These are phyloP conservation scores for Magnolia officinalis DNA, from an alignment of 164 flowering plant genomes.

Conservation along the genomic window DNA sequence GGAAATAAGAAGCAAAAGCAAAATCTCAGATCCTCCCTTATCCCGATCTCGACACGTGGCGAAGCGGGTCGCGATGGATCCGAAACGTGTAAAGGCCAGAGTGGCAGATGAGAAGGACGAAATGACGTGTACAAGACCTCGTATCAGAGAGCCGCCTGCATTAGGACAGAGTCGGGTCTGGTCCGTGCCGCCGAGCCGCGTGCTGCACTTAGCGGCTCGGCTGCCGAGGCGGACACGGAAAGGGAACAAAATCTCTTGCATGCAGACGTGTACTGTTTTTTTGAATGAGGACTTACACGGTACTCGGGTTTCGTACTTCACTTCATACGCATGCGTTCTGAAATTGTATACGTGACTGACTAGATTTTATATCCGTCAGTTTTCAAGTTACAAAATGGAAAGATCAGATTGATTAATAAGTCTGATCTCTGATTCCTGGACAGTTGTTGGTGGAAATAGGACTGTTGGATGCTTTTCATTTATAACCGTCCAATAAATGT, in stretches of 20 bases:
- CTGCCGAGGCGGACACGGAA: neutral
- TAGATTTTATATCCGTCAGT: too few species aligned
- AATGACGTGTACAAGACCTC: neutral
- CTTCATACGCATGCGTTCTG: too few species aligned
- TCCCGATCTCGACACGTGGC: slow-evolving; percentile 1
- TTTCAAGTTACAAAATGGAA: too few species aligned
- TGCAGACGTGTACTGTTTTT: neutral
- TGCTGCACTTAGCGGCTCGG: neutral
- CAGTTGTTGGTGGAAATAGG: too few species aligned
- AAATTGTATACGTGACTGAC: too few species aligned
- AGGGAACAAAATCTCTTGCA: neutral
- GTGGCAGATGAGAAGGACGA: neutral
- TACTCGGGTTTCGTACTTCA: too few species aligned
- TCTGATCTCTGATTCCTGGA: too few species aligned
- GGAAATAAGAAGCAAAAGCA: too few species aligned
- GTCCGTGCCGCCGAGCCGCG: slow-evolving; percentile 1
- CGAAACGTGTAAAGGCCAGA: neutral
- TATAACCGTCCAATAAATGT: too few species aligned
- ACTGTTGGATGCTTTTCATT: too few species aligned
- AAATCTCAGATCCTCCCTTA: neutral
- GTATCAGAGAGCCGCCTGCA: neutral
- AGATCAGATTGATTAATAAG: too few species aligned
- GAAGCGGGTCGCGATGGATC: neutral
- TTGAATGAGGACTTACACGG: too few species aligned
- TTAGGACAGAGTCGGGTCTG: neutral